A percentile compares a stretch with the other conserved stretches of the same genome.
These are phyloP conservation scores for Nematodospora anomalae DNA, from an alignment of 1,139 yeast species.

Conservation along the genomic window DNA sequence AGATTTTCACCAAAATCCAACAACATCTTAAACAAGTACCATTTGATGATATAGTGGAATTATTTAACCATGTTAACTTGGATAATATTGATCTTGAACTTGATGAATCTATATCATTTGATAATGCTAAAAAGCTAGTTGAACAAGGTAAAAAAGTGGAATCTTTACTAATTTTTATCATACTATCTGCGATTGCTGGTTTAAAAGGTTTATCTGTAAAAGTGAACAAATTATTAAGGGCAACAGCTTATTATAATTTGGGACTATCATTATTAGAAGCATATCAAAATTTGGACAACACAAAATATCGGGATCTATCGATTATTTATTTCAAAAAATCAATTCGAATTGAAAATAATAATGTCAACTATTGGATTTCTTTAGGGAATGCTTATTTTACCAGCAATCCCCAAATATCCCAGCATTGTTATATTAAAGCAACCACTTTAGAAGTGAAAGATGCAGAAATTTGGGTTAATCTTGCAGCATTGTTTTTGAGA, in stretches of 20 bases:
- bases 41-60: slow-evolving; percentile 32
- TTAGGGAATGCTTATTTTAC: slow-evolving; percentile 70
- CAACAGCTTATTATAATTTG: slow-evolving; percentile 66
- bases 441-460: slow-evolving; percentile 67
- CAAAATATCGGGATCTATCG: slow-evolving; percentile 44
- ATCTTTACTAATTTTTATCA: slow-evolving; percentile 24
- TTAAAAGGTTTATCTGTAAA: slow-evolving; percentile 31
- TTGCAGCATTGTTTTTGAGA: slow-evolving; percentile 74
- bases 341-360: slow-evolving; percentile 66
- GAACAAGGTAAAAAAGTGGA: slow-evolving; percentile 19
- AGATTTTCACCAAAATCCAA: slow-evolving; percentile 46
- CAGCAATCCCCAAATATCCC: slow-evolving; percentile 70
- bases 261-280: slow-evolving; percentile 65
- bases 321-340: slow-evolving; percentile 62
- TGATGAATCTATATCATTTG: slow-evolving; percentile 13
- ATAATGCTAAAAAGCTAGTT: slow-evolving; percentile 14
- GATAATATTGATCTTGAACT: slow-evolving; percentile 3
- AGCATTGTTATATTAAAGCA: slow-evolving; percentile 90
- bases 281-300: slow-evolving; percentile 29
- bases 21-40: slow-evolving; percentile 46
- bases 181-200: slow-evolving; percentile 32
- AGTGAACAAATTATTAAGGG: slow-evolving; percentile 49
- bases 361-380: slow-evolving; percentile 76
- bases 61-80: slow-evolving; percentile 25
- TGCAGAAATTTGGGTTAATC: slow-evolving; percentile 72